Evolutionary conservation across 228 moss, liverwort and hornwort species (phyloP), one percentile per base, ranked within the genome.

Genomic region (Sphagnum fallax): DNA sequence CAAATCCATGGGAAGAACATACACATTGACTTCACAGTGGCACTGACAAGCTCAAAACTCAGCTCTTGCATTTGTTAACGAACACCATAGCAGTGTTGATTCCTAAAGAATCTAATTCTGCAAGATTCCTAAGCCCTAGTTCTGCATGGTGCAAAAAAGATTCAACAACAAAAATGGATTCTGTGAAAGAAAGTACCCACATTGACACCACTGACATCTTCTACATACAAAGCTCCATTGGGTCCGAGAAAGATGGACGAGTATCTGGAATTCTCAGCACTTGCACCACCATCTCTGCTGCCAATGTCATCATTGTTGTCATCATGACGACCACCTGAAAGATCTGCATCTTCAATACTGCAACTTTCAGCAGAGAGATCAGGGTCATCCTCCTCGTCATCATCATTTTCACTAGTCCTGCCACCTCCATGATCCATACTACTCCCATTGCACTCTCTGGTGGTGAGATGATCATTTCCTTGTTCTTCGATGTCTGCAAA

Each of bases 121-220:
- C 32, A 32, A 32, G 32, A 32, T 32, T 32, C 32, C 32, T 32
- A 32, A 32, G 32, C 32, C 32, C 3, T 32, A 32, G 32, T 32
- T 32, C 32, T 32, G 32, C 32, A 32, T 32, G 2, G 2, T 12
- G 12, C 8, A 8, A 55, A 55, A 8, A 55, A 12, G 12, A 8
- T 8, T 8, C 1, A 4, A 12, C 8, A 55, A 55, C 55, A 8
- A 55, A 12, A 8, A 55, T 8, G 12, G 1, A 55, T 55, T 8
- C 0, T 55, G 9, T 8, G 55, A 12, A 55, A 55, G 12, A 8
- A 12, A 12, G 55, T 55, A 8, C 77, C 80, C 53, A 87, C 86
- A 80, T 68, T 78, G 47, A 87, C 78, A 75, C 80, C 74, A 53
- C 73, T 68, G 51, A 78, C 83, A 68, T 80, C 78, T 65, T 78